Evolutionary conservation across 805 yeast species (phyloP).

Genomic region (Metschnikowia peoriensis): DNA sequence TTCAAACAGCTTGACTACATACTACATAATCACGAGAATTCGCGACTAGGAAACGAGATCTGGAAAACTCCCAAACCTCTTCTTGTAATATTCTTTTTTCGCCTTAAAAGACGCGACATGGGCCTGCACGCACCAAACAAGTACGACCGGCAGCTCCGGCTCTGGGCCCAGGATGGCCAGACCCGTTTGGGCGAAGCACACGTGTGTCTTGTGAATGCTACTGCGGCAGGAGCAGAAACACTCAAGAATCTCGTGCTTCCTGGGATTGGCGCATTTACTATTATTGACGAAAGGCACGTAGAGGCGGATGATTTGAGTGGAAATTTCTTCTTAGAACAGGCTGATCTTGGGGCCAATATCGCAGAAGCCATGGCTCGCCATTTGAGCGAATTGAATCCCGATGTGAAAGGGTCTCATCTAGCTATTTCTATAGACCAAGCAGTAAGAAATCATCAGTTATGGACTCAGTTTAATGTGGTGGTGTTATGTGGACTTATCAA

Average conservation of each 20-base stretch:
- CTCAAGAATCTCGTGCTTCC: slow-evolving; percentile 79
- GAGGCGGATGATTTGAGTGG: slow-evolving; percentile 45
- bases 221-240: slow-evolving; percentile 61
- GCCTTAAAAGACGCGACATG: not conserved
- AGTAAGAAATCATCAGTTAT: slow-evolving; percentile 22
- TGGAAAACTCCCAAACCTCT: too few species aligned
- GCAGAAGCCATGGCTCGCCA: slow-evolving; percentile 40
- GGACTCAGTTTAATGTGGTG: slow-evolving; percentile 54
- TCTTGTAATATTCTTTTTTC: too few species aligned
- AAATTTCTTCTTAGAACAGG: slow-evolving; percentile 59
- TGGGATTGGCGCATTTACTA: slow-evolving; percentile 61
- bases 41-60: too few species aligned
- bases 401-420: slow-evolving; percentile 42
- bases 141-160: slow-evolving; percentile 83
- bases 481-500: slow-evolving; percentile 35
- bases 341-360: slow-evolving; percentile 41
- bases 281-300: slow-evolving; percentile 50
- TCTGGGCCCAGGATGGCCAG: slow-evolving; percentile 87
- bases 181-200: slow-evolving; percentile 51
- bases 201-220: slow-evolving; percentile 59
- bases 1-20: too few species aligned
- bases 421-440: slow-evolving; percentile 15
- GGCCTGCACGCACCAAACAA: slow-evolving; percentile 32
- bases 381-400: slow-evolving; percentile 60
- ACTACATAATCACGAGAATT: too few species aligned